Evolutionary conservation across 305 asterid genomes (phyloP), one percentile per base, ranked within the genome.

Genomic region (Fraxinus platypoda): DNA sequence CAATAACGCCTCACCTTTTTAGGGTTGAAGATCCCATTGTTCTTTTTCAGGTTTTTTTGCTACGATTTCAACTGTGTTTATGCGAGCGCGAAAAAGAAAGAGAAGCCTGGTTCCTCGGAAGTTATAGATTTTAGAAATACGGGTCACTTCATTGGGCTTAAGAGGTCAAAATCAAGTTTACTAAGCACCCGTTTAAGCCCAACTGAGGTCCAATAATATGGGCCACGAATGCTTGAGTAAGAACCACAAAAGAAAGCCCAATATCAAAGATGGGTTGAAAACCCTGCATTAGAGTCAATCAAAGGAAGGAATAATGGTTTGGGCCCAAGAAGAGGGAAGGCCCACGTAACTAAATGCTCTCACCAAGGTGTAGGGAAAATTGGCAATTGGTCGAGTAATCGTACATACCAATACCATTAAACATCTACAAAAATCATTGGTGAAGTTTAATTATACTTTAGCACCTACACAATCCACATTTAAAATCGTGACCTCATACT

Each of bases 1-100:
- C 21, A 8, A 12, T 30, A 74, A 52, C 73, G 46, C 62, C 83
- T 52, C 81, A 87, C 87, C 88, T 87, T 83, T 21, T 35, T 35
- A 17, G 31, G 79, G 15, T 49, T 3, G 37, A 46, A 35, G 54
- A 54, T 49, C 33, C 72, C 84, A 85, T 49, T 62, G 30, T 8
- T 21, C 13, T 62, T 62, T 62, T 62, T 62, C 64, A 5, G 21
- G 33, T 30, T 54, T 6, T 64, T 34, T 52, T 57, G 35, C 68
- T 77, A 83, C 71, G 64, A 43, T 80, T 74, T 33, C 68, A 82
- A 31, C 34, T 31, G 34, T 31, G 34, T 31, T 6, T 76, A 3
- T 12, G 34, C 17, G 37, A 49, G 8, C 57, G 28, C 0, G 31
- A 68, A 73, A 72, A 73, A 57, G 59, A 72, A 72, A n/a, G n/a